phyloP scores from a whole-genome alignment of 495 filamentous ascomycete species.

The Cryomyces minteri region DNA sequence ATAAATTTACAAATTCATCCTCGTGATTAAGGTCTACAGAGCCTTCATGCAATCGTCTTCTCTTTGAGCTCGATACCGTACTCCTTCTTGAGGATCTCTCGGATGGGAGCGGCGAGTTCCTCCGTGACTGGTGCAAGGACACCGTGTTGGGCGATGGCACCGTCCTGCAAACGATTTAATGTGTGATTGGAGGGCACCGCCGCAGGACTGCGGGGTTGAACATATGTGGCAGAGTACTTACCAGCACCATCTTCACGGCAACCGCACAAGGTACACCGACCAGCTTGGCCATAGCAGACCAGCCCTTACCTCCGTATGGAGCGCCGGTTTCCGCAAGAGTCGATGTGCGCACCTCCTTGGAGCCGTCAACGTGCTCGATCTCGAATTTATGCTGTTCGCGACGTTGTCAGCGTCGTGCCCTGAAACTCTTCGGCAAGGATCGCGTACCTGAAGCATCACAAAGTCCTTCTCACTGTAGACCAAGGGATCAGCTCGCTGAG shows the following conservation, averaged over 20 bases:
- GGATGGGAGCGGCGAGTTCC: constrained; percentile 37
- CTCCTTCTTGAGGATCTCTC: constrained; percentile 26
- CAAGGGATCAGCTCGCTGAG: neutral
- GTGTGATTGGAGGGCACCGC: neutral
- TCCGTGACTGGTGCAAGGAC: constrained; percentile 18
- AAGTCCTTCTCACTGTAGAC: neutral
- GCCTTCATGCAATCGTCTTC: constrained; percentile 12
- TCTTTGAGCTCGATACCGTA: constrained; percentile 23
- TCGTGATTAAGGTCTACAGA: too few relatives aligned
- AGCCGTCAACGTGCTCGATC: constrained; percentile 65
- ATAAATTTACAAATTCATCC: too few relatives aligned
- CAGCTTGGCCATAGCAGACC: constrained; percentile 78
- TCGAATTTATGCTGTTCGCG: constrained; percentile 67
- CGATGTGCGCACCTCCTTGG: constrained; percentile 53
- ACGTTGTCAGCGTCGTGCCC: constrained; percentile 31
- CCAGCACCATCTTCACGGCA: constrained; percentile 44
- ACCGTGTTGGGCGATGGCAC: neutral
- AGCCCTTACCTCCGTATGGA: constrained; percentile 35
- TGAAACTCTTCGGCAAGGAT: constrained; percentile 16
- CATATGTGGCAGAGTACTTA: constrained; percentile 59
- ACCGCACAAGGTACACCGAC: constrained; percentile 49
- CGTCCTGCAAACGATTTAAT: neutral
- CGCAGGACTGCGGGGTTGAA: constrained; percentile 73
- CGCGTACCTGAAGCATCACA: neutral
- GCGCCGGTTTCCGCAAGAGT: constrained; percentile 80